Evolutionary conservation across 192 early-diverging fungal genomes (phyloP).

Genomic region (Funneliformis mosseae): DNA sequence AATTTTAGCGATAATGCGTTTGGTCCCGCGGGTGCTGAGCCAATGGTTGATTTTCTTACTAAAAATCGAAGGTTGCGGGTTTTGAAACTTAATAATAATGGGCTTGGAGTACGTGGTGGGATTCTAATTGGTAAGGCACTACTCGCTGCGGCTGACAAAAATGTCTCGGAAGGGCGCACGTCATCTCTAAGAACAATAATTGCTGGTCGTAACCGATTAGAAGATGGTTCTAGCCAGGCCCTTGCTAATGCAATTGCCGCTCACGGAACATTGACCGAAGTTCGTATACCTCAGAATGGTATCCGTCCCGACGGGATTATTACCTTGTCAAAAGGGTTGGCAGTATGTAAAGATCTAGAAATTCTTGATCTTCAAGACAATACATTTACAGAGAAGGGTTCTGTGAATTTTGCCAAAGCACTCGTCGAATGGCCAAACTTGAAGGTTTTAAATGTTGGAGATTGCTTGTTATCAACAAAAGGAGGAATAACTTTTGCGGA

Average conservation of each 20-base stretch:
- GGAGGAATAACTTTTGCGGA: conserved; percentile 70
- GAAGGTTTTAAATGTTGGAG: conserved; percentile 81
- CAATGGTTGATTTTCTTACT: conserved; percentile 82
- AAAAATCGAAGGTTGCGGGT: conserved; percentile 79
- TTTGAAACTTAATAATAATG: conserved; percentile 96
- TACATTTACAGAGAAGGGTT: conserved; percentile 87
- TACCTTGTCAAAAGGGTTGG: conserved; percentile 69
- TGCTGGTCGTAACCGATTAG: conserved; percentile 92
- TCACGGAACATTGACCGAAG: conserved; percentile 71
- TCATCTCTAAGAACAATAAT: conserved; percentile 81
- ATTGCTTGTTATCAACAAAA: conserved; percentile 80
- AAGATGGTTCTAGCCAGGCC: conserved; percentile 76
- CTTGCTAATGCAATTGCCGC: conserved; percentile 84
- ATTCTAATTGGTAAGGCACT: conserved; percentile 84
- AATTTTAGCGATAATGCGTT: conserved; percentile 97
- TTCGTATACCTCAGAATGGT: conserved; percentile 96
- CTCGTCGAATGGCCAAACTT: conserved; percentile 80
- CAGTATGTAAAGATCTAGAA: conserved; percentile 65
- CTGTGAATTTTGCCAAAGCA: conserved; percentile 74
- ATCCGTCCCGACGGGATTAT: conserved; percentile 93
- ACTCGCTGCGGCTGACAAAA: conserved; percentile 72
- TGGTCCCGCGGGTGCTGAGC: conserved; percentile 90
- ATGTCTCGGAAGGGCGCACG: conserved; percentile 58
- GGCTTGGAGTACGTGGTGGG: conserved; percentile 90
- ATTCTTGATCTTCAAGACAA: conserved; percentile 95